Base-by-base conservation (phyloP, 257 asterid species). In the Primulina eburnea region DNA sequence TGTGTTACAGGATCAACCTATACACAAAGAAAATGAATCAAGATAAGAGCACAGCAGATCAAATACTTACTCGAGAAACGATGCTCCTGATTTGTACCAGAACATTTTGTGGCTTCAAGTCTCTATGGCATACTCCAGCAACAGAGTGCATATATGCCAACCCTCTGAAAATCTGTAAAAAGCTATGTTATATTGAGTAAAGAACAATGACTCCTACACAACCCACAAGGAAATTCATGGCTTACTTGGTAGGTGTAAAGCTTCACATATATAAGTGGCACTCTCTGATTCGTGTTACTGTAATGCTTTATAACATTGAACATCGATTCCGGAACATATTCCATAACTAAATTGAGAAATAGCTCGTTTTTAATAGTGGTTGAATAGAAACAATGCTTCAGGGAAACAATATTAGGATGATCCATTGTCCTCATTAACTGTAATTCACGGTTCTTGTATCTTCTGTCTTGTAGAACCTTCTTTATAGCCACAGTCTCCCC, bases 121-220 rank as follows among this genome's bases (percentile, higher is more conserved):
- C 98, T 82, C 98, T 83, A 72, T 90, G 98, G 79, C 98, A 92
- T 74, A 90, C 95, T 32, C 93, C 90, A 70, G 95, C 82, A 82
- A 92, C 98, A 76, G 90, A 76, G 74, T 92, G 98, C 98, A 92
- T 88, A 77, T 92, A 92, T 0, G 98, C 98, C 84, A 92, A 79
- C 69, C 98, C 98, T 79, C 95, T 84, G 80, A 92, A 90, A 71
- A 92, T 91, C 98, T 92, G 88, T 69, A 71, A 67, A 68, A n/a
- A 62, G 62, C 67, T 60, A 33, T 43, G 58, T 64, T 72, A 59
- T 61, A 14, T 14, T 4, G 21, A 50, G 24, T 29, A 17, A 65
- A 66, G 64, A 69, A 20, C 73, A 56, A 67, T 47, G 33, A 34
- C 29, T 52, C 18, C 21, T 73, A 35, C 7, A 66, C 57, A 71